phyloP scores from a whole-genome alignment of 208 protist genomes.

The Angomonas ambiguus region DNA sequence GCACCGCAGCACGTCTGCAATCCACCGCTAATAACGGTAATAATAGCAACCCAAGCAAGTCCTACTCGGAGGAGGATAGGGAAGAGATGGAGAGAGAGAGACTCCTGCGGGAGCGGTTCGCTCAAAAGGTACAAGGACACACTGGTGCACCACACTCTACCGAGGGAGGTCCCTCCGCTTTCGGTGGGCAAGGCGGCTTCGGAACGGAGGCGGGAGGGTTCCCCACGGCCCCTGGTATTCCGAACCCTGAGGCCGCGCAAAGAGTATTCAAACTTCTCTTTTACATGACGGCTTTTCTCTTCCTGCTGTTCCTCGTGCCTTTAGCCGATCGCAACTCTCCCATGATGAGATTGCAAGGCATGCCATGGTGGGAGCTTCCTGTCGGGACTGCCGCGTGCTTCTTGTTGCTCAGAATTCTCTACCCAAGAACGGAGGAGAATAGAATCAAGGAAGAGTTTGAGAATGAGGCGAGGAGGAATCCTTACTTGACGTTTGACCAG shows the following conservation, averaged over 20 bases:
- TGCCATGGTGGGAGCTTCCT: constrained; percentile 78
- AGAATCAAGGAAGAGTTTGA: constrained; percentile 79
- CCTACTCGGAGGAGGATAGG: constrained; percentile 61
- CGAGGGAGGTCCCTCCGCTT: background rate
- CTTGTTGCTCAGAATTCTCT: constrained; percentile 56
- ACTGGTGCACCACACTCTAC: constrained; percentile 14
- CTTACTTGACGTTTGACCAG: constrained; percentile 66
- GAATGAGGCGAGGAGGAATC: constrained; percentile 33
- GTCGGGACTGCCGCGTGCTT: constrained; percentile 53
- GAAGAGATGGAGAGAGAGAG: constrained; percentile 81
- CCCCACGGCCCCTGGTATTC: constrained; percentile 15
- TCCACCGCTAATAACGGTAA: too few species aligned
- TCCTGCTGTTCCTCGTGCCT: constrained; percentile 43
- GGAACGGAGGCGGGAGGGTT: constrained; percentile 10
- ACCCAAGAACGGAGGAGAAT: constrained; percentile 52
- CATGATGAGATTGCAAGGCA: constrained; percentile 58
- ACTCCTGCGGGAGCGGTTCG: constrained; percentile 66
- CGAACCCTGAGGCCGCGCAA: background rate
- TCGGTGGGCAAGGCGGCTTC: background rate
- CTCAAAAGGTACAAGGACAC: constrained; percentile 61
- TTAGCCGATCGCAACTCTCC: constrained; percentile 46
- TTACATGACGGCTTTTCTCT: constrained; percentile 45
- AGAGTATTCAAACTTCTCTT: constrained; percentile 57
- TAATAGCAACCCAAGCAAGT: constrained; percentile 10
- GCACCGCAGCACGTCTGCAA: background rate